Evolutionary conservation across 139 green algal genomes (phyloP).

Genomic region (Closterium sp.): DNA sequence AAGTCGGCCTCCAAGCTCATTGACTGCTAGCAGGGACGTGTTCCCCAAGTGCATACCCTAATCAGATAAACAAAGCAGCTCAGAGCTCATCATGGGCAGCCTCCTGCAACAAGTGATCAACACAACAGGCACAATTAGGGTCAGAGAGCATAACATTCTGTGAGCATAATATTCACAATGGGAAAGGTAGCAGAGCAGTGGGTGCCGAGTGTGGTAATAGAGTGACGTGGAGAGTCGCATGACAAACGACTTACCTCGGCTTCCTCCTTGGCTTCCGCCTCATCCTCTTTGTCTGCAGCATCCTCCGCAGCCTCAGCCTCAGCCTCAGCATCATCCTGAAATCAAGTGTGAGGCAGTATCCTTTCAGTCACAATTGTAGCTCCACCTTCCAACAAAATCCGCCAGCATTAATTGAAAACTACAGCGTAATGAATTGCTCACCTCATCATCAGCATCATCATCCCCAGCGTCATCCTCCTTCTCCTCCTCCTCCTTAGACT

Average conservation of each 20-base stretch:
- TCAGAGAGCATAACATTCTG: too few relatives aligned
- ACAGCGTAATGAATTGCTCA: not conserved
- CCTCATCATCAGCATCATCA: not conserved
- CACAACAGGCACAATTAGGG: not conserved
- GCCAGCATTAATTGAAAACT: too few relatives aligned
- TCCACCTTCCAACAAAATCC: not conserved
- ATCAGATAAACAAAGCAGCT: not conserved
- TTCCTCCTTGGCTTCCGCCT: not conserved
- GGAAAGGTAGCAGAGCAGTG: too few relatives aligned
- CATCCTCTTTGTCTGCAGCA: not conserved
- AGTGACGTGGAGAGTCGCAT: not conserved
- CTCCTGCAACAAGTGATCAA: not conserved
- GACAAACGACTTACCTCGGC: not conserved
- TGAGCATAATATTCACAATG: too few relatives aligned
- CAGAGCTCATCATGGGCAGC: not conserved
- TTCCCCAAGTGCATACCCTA: too few relatives aligned
- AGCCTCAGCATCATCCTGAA: not conserved
- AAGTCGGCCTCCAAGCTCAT: not conserved
- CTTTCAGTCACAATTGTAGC: not conserved
- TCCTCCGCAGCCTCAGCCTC: not conserved
- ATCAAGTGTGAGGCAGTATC: not conserved
- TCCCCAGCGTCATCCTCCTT: constrained; percentile 26
- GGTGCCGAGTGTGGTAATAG: too few relatives aligned
- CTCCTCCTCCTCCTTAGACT: constrained; percentile 20
- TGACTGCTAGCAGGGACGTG: not conserved